Conservation (phyloP, 345 rosid species). For the Melaleuca quinquenervia region DNA sequence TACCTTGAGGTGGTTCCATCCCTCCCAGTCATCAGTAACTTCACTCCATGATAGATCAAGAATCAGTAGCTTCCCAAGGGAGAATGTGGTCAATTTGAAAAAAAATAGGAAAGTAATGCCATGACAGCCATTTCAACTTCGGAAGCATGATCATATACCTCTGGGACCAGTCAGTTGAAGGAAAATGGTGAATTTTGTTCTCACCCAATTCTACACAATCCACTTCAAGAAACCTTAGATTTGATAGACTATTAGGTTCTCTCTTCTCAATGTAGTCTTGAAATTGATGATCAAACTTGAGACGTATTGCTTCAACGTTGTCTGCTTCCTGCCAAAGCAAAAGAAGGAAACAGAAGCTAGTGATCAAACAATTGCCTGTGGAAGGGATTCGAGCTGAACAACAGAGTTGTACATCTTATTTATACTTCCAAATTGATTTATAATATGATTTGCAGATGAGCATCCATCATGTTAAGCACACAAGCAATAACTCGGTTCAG, state of each 20-base stretch:
- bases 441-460: background rate
- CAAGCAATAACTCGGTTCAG: fast-evolving
- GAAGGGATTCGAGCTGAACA: background rate
- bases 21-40: background rate
- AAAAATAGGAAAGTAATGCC: background rate
- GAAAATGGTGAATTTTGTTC: background rate
- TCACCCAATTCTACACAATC: background rate
- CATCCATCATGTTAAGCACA: background rate
- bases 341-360: background rate
- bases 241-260: background rate
- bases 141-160: background rate
- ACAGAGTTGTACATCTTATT: fast-evolving
- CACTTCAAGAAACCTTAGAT: background rate
- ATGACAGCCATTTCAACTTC: background rate
- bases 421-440: background rate
- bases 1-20: background rate
- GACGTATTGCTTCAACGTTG: background rate
- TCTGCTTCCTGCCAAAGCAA: background rate
- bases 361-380: background rate
- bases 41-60: background rate
- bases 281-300: background rate
- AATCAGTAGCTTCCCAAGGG: background rate
- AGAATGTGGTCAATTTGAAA: fast-evolving
- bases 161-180: fast-evolving
- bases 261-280: background rate